phyloP scores from a whole-genome alignment of 176 grass and related monocot species.

The Dendrocalamus sinicus region DNA sequence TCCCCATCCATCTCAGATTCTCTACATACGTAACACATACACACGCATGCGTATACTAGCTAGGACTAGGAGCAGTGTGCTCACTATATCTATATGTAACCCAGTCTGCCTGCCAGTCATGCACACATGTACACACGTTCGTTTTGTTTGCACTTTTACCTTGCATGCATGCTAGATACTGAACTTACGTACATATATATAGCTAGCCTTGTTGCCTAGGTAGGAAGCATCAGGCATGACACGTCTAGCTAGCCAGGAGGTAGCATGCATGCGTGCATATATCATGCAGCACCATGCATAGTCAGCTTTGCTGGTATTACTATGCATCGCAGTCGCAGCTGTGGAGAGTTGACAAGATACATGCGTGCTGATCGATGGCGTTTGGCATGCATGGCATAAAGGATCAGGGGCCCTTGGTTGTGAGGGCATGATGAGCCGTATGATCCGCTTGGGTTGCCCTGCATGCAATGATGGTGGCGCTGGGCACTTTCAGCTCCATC shows the following conservation, averaged over 20 bases:
- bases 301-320: not conserved
- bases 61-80: not conserved
- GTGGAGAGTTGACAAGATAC: too few species aligned
- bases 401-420: not conserved
- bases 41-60: not conserved
- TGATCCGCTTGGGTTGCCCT: constrained; percentile 54
- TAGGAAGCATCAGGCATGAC: not conserved
- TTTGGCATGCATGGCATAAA: not conserved
- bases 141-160: not conserved
- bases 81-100: not conserved
- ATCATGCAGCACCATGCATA: too few species aligned
- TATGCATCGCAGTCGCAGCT: too few species aligned
- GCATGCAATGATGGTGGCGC: constrained; percentile 45
- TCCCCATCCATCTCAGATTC: not conserved
- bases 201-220: not conserved
- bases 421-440: constrained; percentile 49
- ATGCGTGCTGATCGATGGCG: not conserved
- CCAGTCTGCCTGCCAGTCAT: too few species aligned
- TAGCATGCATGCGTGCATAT: not conserved
- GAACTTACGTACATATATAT: not conserved
- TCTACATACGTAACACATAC: not conserved
- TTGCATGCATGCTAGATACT: not conserved
- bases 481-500: constrained; percentile 15
- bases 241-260: not conserved
- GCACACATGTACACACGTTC: too few species aligned